phyloP scores from a whole-genome alignment of 2,329 filamentous ascomycete genomes.

The Microdochium nivale region DNA sequence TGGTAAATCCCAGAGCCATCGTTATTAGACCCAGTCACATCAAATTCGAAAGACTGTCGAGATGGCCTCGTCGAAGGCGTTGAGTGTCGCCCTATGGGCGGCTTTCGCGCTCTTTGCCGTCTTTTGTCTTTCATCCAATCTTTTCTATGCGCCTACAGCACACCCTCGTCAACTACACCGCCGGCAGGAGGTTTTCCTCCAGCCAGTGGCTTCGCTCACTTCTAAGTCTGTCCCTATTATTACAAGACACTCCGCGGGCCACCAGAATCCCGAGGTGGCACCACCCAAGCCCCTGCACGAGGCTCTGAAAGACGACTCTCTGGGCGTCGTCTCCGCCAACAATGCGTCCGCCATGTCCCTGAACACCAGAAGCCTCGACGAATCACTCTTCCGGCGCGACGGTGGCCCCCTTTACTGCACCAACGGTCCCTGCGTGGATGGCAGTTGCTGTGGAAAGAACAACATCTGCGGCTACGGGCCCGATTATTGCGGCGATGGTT shows the following conservation, averaged over 20 bases:
- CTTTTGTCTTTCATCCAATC: background rate
- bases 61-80: background rate
- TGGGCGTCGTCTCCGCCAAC: no score
- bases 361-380: background rate
- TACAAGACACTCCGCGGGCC: background rate
- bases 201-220: background rate
- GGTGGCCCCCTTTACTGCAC: background rate
- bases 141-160: background rate
- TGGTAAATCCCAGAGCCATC: no score
- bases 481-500: slow-evolving; percentile 2
- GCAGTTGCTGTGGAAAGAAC: background rate
- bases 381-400: background rate
- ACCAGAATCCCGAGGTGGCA: background rate
- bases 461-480: slow-evolving; percentile 3
- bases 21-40: no score
- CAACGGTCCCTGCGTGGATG: background rate
- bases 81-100: background rate
- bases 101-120: background rate
- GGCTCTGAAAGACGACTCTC: background rate
- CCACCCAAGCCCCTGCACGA: background rate
- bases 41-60: no score
- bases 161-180: background rate
- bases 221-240: no score
- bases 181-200: background rate
- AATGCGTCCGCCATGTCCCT: background rate